Conservation (phyloP, 768 basidiomycete genomes). For the Russula brevipes region DNA sequence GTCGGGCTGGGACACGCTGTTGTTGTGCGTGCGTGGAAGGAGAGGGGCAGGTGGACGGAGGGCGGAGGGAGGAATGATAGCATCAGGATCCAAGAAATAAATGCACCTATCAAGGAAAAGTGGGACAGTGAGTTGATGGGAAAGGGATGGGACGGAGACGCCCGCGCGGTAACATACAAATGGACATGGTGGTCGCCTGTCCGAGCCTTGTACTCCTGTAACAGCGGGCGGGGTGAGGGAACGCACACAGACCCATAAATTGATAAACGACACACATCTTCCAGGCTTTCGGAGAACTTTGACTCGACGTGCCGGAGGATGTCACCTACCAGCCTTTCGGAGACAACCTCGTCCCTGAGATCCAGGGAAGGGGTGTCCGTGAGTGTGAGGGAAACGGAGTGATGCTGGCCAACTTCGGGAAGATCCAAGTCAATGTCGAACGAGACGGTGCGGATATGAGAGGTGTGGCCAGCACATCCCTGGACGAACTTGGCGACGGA, state of each 20-base stretch:
- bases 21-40: constrained; percentile 61
- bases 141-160: constrained; percentile 7
- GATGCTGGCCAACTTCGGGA: constrained; percentile 42
- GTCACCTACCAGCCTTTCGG: constrained; percentile 61
- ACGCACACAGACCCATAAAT: not conserved
- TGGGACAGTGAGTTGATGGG: constrained; percentile 20
- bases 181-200: constrained; percentile 75
- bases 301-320: constrained; percentile 68
- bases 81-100: constrained; percentile 83
- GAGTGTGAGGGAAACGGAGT: constrained; percentile 58
- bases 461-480: constrained; percentile 64
- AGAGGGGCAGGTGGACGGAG: constrained; percentile 62
- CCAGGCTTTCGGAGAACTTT: constrained; percentile 65
- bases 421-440: constrained; percentile 64
- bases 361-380: constrained; percentile 82
- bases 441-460: constrained; percentile 64
- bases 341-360: constrained; percentile 57
- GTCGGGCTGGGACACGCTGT: constrained; percentile 67
- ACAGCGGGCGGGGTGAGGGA: constrained; percentile 23
- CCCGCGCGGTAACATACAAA: constrained; percentile 46
- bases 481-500: constrained; percentile 81
- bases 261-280: constrained; percentile 56
- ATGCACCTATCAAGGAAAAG: constrained; percentile 52
- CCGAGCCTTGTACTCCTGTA: constrained; percentile 66
- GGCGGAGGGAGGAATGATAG: constrained; percentile 66